Conservation (phyloP, 192 early-diverging fungal genomes). For the Coemansia asiatica region DNA sequence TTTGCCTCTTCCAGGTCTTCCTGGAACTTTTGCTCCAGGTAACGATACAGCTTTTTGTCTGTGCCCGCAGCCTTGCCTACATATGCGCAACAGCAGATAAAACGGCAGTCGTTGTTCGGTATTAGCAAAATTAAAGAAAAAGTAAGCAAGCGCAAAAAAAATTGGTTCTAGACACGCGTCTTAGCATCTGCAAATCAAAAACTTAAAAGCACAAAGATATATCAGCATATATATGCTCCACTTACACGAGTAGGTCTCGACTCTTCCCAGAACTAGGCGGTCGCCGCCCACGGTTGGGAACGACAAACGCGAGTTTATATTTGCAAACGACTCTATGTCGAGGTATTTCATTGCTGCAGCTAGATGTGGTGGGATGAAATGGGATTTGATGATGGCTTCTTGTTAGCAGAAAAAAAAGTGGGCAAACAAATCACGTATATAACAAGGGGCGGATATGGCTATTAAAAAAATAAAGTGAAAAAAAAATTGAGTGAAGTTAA, state of each 20-base stretch:
- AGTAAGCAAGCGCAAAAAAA: background rate
- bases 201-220: background rate
- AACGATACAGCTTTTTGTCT: slow-evolving; percentile 89
- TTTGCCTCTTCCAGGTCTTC: slow-evolving; percentile 62
- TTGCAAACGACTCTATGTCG: slow-evolving; percentile 75
- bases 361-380: slow-evolving; percentile 12
- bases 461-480: too few relatives aligned
- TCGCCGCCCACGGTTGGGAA: slow-evolving; percentile 81
- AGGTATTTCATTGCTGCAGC: slow-evolving; percentile 80
- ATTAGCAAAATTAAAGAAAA: background rate
- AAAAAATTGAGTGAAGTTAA: slow-evolving; percentile 2
- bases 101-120: background rate
- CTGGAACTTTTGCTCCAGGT: slow-evolving; percentile 82
- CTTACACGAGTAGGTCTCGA: slow-evolving; percentile 96
- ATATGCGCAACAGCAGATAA: background rate
- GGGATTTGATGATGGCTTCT: background rate
- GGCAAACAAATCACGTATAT: too few relatives aligned
- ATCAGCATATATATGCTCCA: slow-evolving; percentile 7
- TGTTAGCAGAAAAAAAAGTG: background rate
- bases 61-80: slow-evolving; percentile 90
- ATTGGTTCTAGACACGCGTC: background rate
- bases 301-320: slow-evolving; percentile 80
- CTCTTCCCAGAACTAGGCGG: slow-evolving; percentile 74
- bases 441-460: background rate
- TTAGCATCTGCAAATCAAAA: background rate